phyloP scores from a whole-genome alignment of 805 yeast species.

The Priceomyces haplophilus region DNA sequence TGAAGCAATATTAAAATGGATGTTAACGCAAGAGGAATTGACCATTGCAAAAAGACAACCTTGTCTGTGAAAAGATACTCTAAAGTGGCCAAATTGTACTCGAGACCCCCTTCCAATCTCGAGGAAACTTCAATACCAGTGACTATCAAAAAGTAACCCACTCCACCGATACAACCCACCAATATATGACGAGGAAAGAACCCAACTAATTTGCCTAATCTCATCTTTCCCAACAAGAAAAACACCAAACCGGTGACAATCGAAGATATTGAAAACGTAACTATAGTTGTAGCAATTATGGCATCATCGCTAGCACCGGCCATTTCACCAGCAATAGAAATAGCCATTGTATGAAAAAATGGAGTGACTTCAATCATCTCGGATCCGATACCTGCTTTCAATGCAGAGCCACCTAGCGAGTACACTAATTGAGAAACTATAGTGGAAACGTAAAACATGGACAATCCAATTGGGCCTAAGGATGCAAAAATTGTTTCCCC shows the following conservation, averaged over 20 bases:
- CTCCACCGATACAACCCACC: conserved; percentile 98
- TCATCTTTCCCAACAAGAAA: conserved; percentile 69
- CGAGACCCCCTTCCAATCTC: conserved; percentile 68
- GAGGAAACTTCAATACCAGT: conserved; percentile 94
- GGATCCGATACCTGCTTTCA: conserved; percentile 88
- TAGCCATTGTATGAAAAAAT: conserved; percentile 93
- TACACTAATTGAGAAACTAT: conserved; percentile 85
- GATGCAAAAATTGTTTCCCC: conserved; percentile 73
- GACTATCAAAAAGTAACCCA: conserved; percentile 84
- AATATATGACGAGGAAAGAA: conserved; percentile 95
- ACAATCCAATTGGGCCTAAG: conserved; percentile 84
- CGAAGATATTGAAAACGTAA: conserved; percentile 80
- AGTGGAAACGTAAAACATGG: conserved; percentile 92
- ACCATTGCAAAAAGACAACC: conserved; percentile 50
- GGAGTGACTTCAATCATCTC: conserved; percentile 99
- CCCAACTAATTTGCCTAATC: conserved; percentile 82
- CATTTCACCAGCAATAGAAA: conserved; percentile 56
- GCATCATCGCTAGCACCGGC: conserved; percentile 48
- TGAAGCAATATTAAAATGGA: conserved; percentile 55
- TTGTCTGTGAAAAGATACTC: conserved; percentile 42
- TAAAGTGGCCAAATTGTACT: conserved; percentile 59
- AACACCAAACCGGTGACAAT: conserved; percentile 85
- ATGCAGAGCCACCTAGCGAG: conserved; percentile 88
- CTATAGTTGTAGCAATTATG: conserved; percentile 79
- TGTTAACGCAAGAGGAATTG: conserved; percentile 65